Base-by-base conservation (phyloP, 2,329 filamentous ascomycete genomes). In the Aspergillus terreus region DNA sequence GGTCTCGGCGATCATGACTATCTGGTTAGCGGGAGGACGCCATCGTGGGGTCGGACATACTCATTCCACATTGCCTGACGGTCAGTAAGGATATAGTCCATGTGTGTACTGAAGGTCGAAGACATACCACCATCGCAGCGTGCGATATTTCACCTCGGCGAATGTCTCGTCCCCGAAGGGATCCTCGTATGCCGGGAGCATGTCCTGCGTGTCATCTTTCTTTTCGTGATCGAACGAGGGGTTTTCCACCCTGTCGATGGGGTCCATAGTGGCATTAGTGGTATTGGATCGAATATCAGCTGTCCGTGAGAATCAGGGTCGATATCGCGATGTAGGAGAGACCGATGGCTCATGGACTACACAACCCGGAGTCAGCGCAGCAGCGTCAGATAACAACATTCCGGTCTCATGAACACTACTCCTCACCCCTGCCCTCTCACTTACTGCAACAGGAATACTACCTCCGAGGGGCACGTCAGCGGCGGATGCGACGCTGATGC, bases 1-100 rank as follows among this genome's bases (percentile, higher is more conserved):
- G 14, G 78, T 80, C 58, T 82, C 80, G 11, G 79, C 79, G 30
- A 82, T 73, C 75, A 82, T 81, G 53, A 81, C 71, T 64, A 43
- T 52, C 9, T 17, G 19, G 23, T 46, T 15, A 46, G 17, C 23
- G 27, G 38, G 17, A 45, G 21, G 19, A 2, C 10, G 38, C 23
- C 42, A 23, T 38, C 45, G 6, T 5, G 4, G 36, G 21, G 27
- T 4, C 3, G 15, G 4, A 57, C 65, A 23, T 63, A 73, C 70
- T 64, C 58, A 73, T 60, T 46, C 68, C 67, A 36, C 64, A 64
- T 56, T 75, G 68, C 69, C 70, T 72, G 9, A 6, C 23, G 23
- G 17, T 30, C 6, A 30, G 27, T 30, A 10, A 30, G 27, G 7
- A 23, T 23, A 23, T 23, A 23, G 7, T 10, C 3, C 27, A 10